Conservation (phyloP, 495 filamentous ascomycete genomes). For the Trypethelium eluteriae region DNA sequence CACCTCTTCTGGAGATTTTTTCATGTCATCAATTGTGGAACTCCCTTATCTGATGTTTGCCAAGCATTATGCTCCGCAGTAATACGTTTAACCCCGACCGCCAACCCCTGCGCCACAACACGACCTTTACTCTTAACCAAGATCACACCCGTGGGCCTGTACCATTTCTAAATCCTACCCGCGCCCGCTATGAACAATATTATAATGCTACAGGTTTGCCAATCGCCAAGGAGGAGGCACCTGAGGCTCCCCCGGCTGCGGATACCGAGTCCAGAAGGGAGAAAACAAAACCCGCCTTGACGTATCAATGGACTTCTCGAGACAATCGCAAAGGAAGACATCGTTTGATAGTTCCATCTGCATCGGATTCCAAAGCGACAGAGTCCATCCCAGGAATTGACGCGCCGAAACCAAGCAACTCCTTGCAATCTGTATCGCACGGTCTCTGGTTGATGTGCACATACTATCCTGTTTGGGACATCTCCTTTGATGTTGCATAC, state of each 20-base stretch:
- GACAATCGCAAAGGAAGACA: conserved; percentile 68
- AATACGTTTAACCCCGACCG: conserved; percentile 24
- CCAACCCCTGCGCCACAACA: conserved; percentile 24
- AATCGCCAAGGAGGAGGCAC: conserved; percentile 20
- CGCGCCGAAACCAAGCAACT: conserved; percentile 42
- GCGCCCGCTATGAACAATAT: conserved; percentile 30
- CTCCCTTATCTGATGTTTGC: neutral
- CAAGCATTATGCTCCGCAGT: conserved; percentile 23
- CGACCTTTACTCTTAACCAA: conserved; percentile 23
- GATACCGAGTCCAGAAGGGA: conserved; percentile 12
- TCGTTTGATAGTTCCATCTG: conserved; percentile 43
- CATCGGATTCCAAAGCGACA: conserved; percentile 24
- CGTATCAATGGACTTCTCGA: conserved; percentile 53
- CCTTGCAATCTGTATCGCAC: conserved; percentile 33
- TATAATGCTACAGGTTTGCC: conserved; percentile 10
- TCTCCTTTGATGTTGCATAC: conserved; percentile 58
- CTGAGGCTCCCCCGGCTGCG: neutral
- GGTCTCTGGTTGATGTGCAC: conserved; percentile 51
- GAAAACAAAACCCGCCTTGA: conserved; percentile 23
- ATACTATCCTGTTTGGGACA: conserved; percentile 57
- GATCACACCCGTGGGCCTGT: conserved; percentile 36
- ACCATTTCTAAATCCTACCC: conserved; percentile 46
- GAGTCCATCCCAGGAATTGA: conserved; percentile 19
- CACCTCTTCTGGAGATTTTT: neutral
- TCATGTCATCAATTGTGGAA: neutral